Percentiles rank a stretch among this genome's conserved stretches.
phyloP scores from a whole-genome alignment of 805 yeast genomes.

The Candida parachauliodes region DNA sequence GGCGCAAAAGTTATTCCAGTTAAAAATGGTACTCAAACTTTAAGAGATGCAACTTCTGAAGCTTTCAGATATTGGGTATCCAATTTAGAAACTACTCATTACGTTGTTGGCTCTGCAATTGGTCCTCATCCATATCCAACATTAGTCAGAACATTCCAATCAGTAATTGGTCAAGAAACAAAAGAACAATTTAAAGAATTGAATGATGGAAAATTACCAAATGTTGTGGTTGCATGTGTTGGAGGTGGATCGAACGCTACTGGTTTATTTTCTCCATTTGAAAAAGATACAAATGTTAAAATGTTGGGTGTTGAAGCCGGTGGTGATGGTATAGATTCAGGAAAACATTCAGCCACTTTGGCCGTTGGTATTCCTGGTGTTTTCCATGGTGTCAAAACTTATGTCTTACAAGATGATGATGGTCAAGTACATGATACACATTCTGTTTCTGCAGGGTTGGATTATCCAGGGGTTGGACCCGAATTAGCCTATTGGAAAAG shows the following conservation, averaged over 20 bases:
- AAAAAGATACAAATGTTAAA: constrained; percentile 70
- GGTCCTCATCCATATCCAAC: constrained; percentile 99
- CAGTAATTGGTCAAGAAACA: constrained; percentile 93
- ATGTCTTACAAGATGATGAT: constrained; percentile 82
- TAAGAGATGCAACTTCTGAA: constrained; percentile 97
- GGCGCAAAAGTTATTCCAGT: constrained; percentile 97
- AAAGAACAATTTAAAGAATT: constrained; percentile 81
- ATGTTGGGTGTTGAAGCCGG: constrained; percentile 97
- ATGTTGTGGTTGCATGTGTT: constrained; percentile 95
- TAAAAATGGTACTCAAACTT: constrained; percentile 89
- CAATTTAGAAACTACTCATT: constrained; percentile 80
- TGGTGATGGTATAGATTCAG: constrained; percentile 91
- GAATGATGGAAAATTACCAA: constrained; percentile 82
- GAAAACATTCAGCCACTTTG: constrained; percentile 89
- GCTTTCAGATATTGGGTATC: constrained; percentile 97
- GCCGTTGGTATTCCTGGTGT: constrained; percentile 97
- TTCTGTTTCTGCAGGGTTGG: constrained; percentile 97
- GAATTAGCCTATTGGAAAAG: constrained; percentile 95
- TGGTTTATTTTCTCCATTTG: constrained; percentile 95
- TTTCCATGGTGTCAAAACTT: constrained; percentile 95
- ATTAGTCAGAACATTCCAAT: constrained; percentile 95
- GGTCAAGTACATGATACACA: constrained; percentile 98
- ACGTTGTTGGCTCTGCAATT: constrained; percentile 95
- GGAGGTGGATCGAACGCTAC: constrained; percentile 99
- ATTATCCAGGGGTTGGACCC: constrained; percentile 99